These are phyloP conservation scores for Xylaria venustula DNA, from an alignment of 495 filamentous ascomycete genomes.

Conservation along the genomic window DNA sequence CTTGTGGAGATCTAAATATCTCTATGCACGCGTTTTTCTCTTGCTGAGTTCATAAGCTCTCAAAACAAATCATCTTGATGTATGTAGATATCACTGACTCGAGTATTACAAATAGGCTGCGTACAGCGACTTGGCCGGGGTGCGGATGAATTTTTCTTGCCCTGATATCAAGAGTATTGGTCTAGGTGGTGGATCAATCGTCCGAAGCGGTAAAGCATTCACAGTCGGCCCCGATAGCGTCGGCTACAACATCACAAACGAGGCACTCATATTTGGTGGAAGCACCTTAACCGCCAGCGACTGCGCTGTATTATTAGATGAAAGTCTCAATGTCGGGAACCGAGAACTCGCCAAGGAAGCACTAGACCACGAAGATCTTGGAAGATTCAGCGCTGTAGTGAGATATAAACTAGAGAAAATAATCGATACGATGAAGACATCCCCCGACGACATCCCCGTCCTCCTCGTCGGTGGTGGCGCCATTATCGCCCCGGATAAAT, in stretches of 20 bases:
- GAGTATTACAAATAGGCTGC: too few relatives aligned
- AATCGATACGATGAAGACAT: conserved; percentile 52
- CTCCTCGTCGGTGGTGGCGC: conserved; percentile 49
- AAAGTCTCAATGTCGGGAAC: conserved; percentile 38
- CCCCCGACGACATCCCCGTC: conserved; percentile 43
- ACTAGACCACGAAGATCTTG: conserved; percentile 25
- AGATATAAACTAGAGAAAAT: conserved; percentile 44
- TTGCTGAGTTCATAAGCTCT: too few relatives aligned
- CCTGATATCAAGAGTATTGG: conserved; percentile 55
- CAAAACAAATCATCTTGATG: too few relatives aligned
- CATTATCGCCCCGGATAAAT: conserved; percentile 34
- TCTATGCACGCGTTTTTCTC: too few relatives aligned
- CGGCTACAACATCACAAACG: conserved; percentile 48
- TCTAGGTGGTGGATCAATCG: conserved; percentile 52
- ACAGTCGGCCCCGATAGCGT: conserved; percentile 57
- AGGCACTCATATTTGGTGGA: conserved; percentile 54
- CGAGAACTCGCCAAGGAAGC: conserved; percentile 23
- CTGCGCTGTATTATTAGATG: conserved; percentile 41
- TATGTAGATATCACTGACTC: too few relatives aligned
- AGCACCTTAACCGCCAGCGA: conserved; percentile 51
- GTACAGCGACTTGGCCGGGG: conserved; percentile 49
- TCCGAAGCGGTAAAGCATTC: conserved; percentile 37
- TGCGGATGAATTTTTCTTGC: conserved; percentile 53
- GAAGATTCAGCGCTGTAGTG: conserved; percentile 33
- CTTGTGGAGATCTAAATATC: too few relatives aligned